Base-by-base conservation (phyloP, 371 early-diverging fungal species). In the Mucor irregularis region DNA sequence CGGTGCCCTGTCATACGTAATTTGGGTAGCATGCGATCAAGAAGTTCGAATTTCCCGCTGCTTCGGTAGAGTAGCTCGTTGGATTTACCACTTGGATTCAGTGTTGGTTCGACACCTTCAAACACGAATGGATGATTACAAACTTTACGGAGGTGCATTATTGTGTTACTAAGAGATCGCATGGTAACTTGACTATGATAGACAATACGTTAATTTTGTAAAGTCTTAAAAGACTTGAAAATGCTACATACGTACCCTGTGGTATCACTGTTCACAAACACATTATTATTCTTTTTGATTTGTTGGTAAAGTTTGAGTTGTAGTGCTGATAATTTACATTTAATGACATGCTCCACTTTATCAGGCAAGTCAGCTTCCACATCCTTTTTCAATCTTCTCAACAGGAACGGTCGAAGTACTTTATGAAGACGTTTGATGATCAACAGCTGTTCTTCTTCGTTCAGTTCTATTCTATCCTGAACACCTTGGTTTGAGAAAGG, bases 91-190 rank as follows among this genome's bases (percentile, higher is more conserved):
- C 69, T 63, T 7, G 91, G 89, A 61, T 91, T 88, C 44, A 94
- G 71, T 10, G 80, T 62, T 8, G 82, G 81, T 71, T 99, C 99
- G 1, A 99, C 98, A 57, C 94, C 97, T 35, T 90, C 88, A 71
- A 97, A 97, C 3, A 99, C 94, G 69, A 91, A 99, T 6, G 99
- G 99, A 76, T 99, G 99, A 73, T 99, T 99, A 74, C 99, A 98
- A 53, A 99, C 93, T 73, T 99, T 99, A 44, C 99, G 90, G 35
- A 99, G 82, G 71, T 99, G 99, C 99, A 99, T 97, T 56, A 99
- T 89, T 2, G 95, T 89, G 80, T 99, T 99, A 79, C 90, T 95
- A 49, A n/a, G n/a, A n/a, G n/a, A n/a, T n/a, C n/a, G n/a, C n/a
- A n/a, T n/a, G n/a, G n/a, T n/a, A n/a, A n/a, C n/a, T n/a, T n/a